Evolutionary conservation across 495 filamentous ascomycete species (phyloP), one percentile per base, ranked within the genome.

Genomic region (Aspergillus steynii): DNA sequence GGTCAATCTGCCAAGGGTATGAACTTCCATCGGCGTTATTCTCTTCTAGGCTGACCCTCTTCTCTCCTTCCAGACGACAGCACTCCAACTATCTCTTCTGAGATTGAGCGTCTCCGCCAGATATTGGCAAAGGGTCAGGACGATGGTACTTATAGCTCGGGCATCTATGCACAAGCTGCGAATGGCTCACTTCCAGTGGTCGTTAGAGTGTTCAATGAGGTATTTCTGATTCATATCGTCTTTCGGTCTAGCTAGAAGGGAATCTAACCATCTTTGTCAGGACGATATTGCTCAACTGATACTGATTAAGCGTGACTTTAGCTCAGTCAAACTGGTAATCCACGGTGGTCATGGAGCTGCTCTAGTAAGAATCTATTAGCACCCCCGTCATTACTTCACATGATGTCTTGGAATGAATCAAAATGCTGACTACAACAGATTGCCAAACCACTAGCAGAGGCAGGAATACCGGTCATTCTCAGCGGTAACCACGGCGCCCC

Each of bases 301-400:
- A 48, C 65, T 65, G 14, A 27, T 76, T 15, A 76, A 75, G 29
- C 57, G 61, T 29, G 68, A 73, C 2, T 71, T 66, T 50, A 50
- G 65, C 5, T 52, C 64, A 10, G 71, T 79, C 20, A 73, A 67
- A 5, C 55, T 83, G 0, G 70, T 78, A 29, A 70, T 85, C 45
- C 62, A 78, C 37, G 82, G 82, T 53, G 82, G 77, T 29, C 75
- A 80, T 34, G 82, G 82, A 61, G 75, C 82, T 2, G 67, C 71
- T 63, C 65, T 83, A 1, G 63, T 85, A 0, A 61, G 58, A 42
- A 14, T 3, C 9, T 12, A 42, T 10, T 42, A 2, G 0, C 37
- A 4, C 10, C 2, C 12, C 12, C 37, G 12, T 14, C 4, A 1
- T 42, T 42, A 1, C 37, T 14, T 34, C 31, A 34, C 31, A 34